Base-by-base conservation (phyloP, 1,139 yeast genomes). In the Debaryomycetaceae sp. region DNA sequence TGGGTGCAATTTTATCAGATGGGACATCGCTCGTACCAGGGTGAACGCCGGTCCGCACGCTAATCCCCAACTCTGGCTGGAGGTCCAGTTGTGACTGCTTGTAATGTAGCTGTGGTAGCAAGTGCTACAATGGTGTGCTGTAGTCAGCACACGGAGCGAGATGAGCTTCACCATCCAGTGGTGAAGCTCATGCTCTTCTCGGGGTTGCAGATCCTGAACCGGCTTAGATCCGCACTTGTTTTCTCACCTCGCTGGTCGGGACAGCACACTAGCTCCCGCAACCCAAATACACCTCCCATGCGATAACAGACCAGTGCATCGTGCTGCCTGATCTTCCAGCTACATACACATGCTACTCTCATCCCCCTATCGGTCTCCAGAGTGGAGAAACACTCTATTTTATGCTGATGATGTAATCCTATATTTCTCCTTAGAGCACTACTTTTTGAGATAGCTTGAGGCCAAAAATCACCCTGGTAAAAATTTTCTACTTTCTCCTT, bases 401-500 rank as follows among this genome's bases (percentile, higher is more conserved):
- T 27, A 11, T 11, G 11, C 4, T 27, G 31, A 27, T 27, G 31
- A 27, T 7, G 31, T 27, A 27, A 27, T 27, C 31, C 11, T 11
- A 3, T 27, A 17, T 17, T 17, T 27, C 11, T 27, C 8, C 8
- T 7, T 27, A 11, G 11, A 27, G 31, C 31, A 27, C 31, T 27
- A 27, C 31, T 27, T 27, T 27, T 27, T 11, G 31, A 27, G 31
- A 27, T 27, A 27, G 31, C 31, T 27, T 27, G 11, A 27, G 31
- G 31, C 11, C 31, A 27, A 27, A 27, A 27, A 27, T 27, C 31
- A 27, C 11, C 31, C 31, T 27, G 36, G 30, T 39, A 43, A 43
- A 43, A 36, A 39, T 43, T 43, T 43, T 37, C 24, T 22, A 34
- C 35, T 34, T 34, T 30, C 37, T 39, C 35, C 35, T 39, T 23